Evolutionary conservation across 257 asterid genomes (phyloP).

Genomic region (Misopates orontium): DNA sequence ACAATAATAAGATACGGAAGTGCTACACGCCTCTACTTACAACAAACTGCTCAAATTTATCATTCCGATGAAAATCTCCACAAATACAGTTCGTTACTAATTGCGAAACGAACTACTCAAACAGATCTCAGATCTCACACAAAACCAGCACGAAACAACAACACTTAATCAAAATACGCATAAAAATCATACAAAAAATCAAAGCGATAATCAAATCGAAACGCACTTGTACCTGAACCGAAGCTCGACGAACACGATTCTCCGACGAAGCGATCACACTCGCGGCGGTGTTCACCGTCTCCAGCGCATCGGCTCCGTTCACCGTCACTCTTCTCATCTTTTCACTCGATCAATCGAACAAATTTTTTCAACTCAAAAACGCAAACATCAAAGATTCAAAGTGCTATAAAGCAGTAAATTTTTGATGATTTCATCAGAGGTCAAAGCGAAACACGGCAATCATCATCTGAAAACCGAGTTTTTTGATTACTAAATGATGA

Average conservation of each 20-base stretch:
- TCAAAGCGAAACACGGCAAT: neutral
- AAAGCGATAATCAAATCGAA: neutral
- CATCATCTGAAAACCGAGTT: neutral
- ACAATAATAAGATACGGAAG: too few species aligned
- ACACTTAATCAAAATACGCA: constrained; percentile 1
- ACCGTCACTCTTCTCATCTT: constrained; percentile 56
- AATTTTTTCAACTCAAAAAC: neutral
- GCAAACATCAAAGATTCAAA: neutral
- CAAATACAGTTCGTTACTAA: too few species aligned
- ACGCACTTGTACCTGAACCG: constrained; percentile 50
- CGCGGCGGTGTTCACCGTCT: constrained; percentile 92
- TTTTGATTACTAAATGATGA: neutral
- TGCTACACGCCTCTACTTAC: too few species aligned
- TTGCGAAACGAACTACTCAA: neutral
- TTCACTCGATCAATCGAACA: neutral
- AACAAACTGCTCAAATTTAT: too few species aligned
- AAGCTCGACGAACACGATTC: constrained; percentile 56
- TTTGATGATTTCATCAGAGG: neutral
- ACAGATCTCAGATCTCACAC: neutral
- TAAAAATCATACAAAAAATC: neutral
- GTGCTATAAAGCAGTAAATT: too few species aligned
- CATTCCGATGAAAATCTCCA: too few species aligned
- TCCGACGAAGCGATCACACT: constrained; percentile 77
- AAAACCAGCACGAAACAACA: neutral
- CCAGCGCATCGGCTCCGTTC: constrained; percentile 52